phyloP scores from a whole-genome alignment of 2,329 filamentous ascomycete genomes.

The Aotearoamyces nothofagi region DNA sequence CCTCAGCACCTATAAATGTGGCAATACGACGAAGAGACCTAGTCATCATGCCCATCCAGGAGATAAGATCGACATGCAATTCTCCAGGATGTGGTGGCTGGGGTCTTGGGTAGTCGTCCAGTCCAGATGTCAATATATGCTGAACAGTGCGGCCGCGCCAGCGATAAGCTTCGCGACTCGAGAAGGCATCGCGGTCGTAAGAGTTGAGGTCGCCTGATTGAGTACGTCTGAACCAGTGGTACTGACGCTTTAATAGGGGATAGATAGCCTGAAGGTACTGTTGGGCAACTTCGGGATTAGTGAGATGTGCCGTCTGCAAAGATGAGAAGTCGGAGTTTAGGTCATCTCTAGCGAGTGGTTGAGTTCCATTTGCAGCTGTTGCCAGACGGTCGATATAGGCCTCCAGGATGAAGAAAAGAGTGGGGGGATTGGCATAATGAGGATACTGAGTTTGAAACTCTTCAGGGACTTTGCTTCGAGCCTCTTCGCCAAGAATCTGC shows the following conservation, averaged over 20 bases:
- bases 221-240: constrained; percentile 88
- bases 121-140: constrained; percentile 81
- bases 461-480: constrained; percentile 80
- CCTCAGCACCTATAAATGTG: constrained; percentile 53
- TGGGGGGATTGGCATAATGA: constrained; percentile 94
- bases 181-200: constrained; percentile 82
- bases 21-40: constrained; percentile 73
- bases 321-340: constrained; percentile 26
- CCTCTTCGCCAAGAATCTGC: constrained; percentile 84
- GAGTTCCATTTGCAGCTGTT: constrained; percentile 29
- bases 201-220: constrained; percentile 80
- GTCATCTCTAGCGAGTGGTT: constrained; percentile 26
- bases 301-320: constrained; percentile 47
- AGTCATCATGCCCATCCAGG: constrained; percentile 96
- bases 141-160: constrained; percentile 82
- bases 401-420: constrained; percentile 79
- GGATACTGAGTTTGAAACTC: constrained; percentile 96
- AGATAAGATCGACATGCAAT: constrained; percentile 85
- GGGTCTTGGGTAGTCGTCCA: constrained; percentile 91
- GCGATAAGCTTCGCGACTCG: constrained; percentile 80
- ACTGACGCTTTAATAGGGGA: constrained; percentile 76
- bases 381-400: constrained; percentile 68
- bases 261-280: constrained; percentile 66
- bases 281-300: constrained; percentile 50
- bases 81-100: constrained; percentile 92